A percentile compares a stretch with the other conserved stretches of the same genome.
These are phyloP conservation scores for Penicillium crystallinum DNA, from an alignment of 495 filamentous ascomycete species.

Conservation along the genomic window DNA sequence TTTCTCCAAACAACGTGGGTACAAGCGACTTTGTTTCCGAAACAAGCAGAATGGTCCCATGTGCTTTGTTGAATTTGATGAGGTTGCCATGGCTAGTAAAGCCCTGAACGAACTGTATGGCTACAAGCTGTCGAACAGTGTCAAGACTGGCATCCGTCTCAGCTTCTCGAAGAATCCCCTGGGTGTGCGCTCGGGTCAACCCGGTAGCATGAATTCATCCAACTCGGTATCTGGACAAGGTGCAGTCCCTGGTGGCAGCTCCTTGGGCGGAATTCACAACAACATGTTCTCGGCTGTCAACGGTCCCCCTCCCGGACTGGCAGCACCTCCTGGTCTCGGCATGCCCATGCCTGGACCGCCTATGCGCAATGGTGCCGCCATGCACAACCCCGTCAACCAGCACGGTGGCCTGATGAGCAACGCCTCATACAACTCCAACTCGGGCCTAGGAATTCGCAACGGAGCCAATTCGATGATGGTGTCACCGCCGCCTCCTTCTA, in stretches of 20 bases:
- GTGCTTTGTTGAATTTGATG: conserved; percentile 99
- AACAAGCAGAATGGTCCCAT: conserved; percentile 98
- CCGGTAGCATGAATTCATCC: conserved; percentile 47
- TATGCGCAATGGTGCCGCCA: conserved; percentile 31
- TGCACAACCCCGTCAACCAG: conserved; percentile 30
- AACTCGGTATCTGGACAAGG: conserved; percentile 48
- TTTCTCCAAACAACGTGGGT: conserved; percentile 91
- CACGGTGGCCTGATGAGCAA: conserved; percentile 34
- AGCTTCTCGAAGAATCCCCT: conserved; percentile 98
- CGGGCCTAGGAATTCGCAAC: conserved; percentile 43
- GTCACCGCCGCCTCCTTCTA: conserved; percentile 35
- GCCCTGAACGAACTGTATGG: conserved; percentile 90
- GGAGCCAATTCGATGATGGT: conserved; percentile 42
- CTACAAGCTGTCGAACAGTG: conserved; percentile 79
- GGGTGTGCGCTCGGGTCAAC: conserved; percentile 78
- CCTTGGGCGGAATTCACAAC: conserved; percentile 51
- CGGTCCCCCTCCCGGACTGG: conserved; percentile 69
- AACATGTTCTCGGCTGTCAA: conserved; percentile 65
- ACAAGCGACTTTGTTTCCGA: conserved; percentile 94
- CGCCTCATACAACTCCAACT: conserved; percentile 37
- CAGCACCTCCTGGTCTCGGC: conserved; percentile 62
- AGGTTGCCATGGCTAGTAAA: conserved; percentile 89
- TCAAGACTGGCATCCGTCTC: conserved; percentile 95
- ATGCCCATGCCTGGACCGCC: conserved; percentile 27
- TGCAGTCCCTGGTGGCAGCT: conserved; percentile 41